A percentile compares a stretch with the other conserved stretches of the same genome.
Evolutionary conservation across 2,329 filamentous ascomycete species (phyloP).

Genomic region (Mollisiaceae sp.): DNA sequence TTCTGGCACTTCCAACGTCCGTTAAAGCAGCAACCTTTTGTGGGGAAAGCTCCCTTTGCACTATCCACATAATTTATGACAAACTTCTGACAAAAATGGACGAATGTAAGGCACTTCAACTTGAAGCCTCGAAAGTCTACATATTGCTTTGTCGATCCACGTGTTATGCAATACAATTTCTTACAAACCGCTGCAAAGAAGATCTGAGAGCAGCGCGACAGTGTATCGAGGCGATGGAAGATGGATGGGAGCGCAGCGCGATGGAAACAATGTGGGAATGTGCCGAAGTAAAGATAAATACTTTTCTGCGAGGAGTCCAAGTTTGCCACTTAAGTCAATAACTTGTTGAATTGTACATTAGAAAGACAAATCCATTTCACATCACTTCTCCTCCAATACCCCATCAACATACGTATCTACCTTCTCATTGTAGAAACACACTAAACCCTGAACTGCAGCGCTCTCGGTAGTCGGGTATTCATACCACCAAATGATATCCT

Average conservation of each 20-base stretch:
- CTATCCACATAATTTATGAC: not conserved
- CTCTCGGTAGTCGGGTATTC: slow-evolving; percentile 61
- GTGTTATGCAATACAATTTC: not conserved
- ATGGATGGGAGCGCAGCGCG: not conserved
- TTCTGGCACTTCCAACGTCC: not conserved
- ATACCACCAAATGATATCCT: slow-evolving; percentile 69
- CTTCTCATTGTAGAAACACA: slow-evolving; percentile 74
- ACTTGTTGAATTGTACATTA: too few relatives aligned
- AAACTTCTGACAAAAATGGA: not conserved
- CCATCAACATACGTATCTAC: slow-evolving; percentile 66
- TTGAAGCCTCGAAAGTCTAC: not conserved
- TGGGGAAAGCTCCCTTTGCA: not conserved
- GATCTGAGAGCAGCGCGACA: not conserved
- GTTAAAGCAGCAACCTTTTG: not conserved
- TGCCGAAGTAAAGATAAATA: not conserved
- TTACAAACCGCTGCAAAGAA: not conserved
- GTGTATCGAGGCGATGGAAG: not conserved
- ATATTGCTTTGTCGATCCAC: not conserved
- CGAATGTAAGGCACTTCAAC: not conserved
- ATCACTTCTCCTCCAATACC: slow-evolving; percentile 30
- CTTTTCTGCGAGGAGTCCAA: too few relatives aligned
- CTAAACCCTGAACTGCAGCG: slow-evolving; percentile 55
- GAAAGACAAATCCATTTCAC: not conserved
- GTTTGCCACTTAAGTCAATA: too few relatives aligned
- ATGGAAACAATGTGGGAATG: not conserved